Base-by-base conservation (phyloP, 2,329 filamentous ascomycete genomes). In the Neocucurbitaria cava region DNA sequence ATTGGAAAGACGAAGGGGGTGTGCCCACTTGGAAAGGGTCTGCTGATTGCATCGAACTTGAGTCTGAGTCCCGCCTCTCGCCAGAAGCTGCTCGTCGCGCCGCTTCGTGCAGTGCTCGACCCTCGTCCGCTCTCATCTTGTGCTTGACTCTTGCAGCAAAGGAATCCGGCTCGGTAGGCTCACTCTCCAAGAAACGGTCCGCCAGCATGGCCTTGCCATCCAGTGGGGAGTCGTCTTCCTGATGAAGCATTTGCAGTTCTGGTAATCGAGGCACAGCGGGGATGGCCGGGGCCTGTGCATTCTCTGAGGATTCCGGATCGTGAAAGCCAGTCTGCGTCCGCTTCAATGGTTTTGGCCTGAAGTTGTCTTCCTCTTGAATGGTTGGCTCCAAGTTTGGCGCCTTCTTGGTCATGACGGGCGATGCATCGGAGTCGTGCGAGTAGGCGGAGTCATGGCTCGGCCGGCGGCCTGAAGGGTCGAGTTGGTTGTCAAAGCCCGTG, bases 241-340 rank as follows among this genome's bases (percentile, higher is more conserved):
- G 58, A 3, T 50, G 48, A 20, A 56, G 54, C 6, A 59, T 45
- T 2, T 62, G 54, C 49, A 63, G 30, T 40, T 71, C 66, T n/a
- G 66, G 69, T 28, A 74, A 47, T 61, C 57, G 75, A 56, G 65
- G 72, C 15, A 71, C 38, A 2, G 58, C 53, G 5, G 69, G 68
- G 23, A 65, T 46, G 6, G 59, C 65, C 81, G 83, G 59, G 84
- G 84, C 17, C 79, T 78, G 68, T 84, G 64, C 64, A 20, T 55
- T 52, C 44, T 66, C 61, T 3, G 60, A 56, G 35, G 63, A 58
- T 35, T 59, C 61, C 8, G 33, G 49, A 26, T 65, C 64, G 36
- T 65, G 68, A 58, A 73, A 73, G 18, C 85, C 85, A 0, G 87
- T 89, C 70, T 86, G 84, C 1, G 82, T 83, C 36, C 86, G 80